Evolutionary conservation across 805 yeast species (phyloP).

Genomic region (Maudiozyma pseudohumilis): DNA sequence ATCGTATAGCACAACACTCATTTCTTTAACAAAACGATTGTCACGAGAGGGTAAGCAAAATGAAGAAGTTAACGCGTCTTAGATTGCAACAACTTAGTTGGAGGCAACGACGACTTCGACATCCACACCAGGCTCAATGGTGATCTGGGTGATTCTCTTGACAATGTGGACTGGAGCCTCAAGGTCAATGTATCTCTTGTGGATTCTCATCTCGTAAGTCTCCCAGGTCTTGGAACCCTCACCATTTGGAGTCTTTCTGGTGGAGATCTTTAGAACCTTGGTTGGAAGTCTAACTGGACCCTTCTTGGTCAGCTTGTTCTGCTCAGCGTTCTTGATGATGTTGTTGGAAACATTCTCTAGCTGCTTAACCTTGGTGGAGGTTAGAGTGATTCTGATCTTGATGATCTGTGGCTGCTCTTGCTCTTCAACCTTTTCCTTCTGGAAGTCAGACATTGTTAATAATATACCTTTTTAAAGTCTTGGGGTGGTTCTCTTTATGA

Average conservation of each 20-base stretch:
- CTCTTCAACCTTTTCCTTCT: constrained; percentile 79
- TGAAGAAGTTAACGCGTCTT: constrained; percentile 2
- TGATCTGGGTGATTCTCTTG: constrained; percentile 94
- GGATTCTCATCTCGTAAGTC: constrained; percentile 98
- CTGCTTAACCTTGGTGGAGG: constrained; percentile 97
- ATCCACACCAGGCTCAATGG: constrained; percentile 99
- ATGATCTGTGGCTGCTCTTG: constrained; percentile 74
- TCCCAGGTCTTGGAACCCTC: constrained; percentile 99
- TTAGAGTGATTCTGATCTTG: constrained; percentile 98
- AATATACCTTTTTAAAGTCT: constrained; percentile 34
- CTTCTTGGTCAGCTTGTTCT: constrained; percentile 77
- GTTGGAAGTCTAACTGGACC: constrained; percentile 99
- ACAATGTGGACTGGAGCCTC: constrained; percentile 91
- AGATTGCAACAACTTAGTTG: constrained; percentile 8
- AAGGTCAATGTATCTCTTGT: constrained; percentile 98
- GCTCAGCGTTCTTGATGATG: constrained; percentile 81
- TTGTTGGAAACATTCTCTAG: constrained; percentile 91
- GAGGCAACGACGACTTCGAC: constrained; percentile 81
- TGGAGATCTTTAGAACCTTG: constrained; percentile 92
- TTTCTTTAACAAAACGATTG: not conserved
- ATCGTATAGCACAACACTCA: too few relatives aligned
- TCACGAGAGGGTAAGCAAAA: constrained; percentile 1
- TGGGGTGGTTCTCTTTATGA: not conserved
- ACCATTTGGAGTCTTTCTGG: constrained; percentile 99
- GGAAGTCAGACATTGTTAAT: constrained; percentile 62